Evolutionary conservation across 2,329 filamentous ascomycete species (phyloP).

Genomic region (Parascedosporium putredinis): DNA sequence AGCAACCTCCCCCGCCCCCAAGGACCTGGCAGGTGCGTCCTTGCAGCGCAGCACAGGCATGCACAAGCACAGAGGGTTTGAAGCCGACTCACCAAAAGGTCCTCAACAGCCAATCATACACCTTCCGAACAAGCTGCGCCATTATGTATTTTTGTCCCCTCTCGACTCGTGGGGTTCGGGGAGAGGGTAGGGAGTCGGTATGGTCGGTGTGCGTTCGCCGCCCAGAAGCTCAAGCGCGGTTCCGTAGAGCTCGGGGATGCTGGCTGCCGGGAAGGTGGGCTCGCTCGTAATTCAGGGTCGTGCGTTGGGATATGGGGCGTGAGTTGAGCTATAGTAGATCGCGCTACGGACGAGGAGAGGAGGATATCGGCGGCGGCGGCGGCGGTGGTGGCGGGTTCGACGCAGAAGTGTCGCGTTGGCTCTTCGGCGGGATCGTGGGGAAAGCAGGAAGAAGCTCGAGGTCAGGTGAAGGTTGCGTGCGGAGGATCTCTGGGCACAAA

Average conservation of each 20-base stretch:
- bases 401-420: not conserved
- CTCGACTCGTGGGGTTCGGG: not conserved
- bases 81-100: constrained; percentile 84
- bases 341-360: not conserved
- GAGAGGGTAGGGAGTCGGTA: not conserved
- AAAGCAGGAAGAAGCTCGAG: too few relatives aligned
- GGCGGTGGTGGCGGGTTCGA: not conserved
- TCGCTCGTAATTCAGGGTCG: too few relatives aligned
- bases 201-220: not conserved
- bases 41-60: not conserved
- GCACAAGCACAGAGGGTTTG: not conserved
- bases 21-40: not conserved
- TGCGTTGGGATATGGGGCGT: too few relatives aligned
- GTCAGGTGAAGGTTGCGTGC: not conserved
- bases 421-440: too few relatives aligned
- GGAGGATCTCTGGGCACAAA: not conserved
- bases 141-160: constrained; percentile 47
- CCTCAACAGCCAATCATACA: constrained; percentile 97
- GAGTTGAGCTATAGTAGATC: not conserved
- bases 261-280: too few relatives aligned
- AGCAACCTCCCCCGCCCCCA: too few relatives aligned
- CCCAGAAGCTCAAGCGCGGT: too few relatives aligned
- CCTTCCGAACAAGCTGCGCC: constrained; percentile 82
- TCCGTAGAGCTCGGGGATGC: too few relatives aligned
- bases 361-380: not conserved